Base-by-base conservation (phyloP, 2,329 filamentous ascomycete genomes). In the Dactylellina drechsleri region DNA sequence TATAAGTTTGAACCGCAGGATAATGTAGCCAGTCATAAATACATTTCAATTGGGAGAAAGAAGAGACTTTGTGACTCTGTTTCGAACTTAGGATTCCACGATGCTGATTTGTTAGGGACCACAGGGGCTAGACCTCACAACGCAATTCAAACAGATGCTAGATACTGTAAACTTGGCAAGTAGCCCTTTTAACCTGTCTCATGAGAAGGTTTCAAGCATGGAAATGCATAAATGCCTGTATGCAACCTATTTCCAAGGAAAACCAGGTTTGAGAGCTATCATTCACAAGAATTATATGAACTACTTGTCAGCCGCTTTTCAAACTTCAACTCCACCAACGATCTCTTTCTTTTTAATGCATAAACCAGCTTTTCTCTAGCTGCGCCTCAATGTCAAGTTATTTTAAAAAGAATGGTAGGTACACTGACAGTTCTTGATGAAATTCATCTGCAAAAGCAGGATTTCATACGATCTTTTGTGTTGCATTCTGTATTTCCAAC, bases 401-500 rank as follows among this genome's bases (percentile, higher is more conserved):
- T 23, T 56, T 36, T 40, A 57, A 41, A 16, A 57, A n/a, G 31
- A 7, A 36, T 36, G 31, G 6, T 43, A 36, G 50, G 43, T 31
- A 45, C 36, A 1, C 26, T 40, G 2, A 23, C 31, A 58, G 61
- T 7, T 36, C 10, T 36, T 36, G 31, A 36, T 36, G 6, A 36
- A 36, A 36, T 36, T 36, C 31, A 36, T 36, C 31, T 3, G 10
- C 31, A 36, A 36, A 36, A 36, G 43, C 59, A 53, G 58, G 66
- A 49, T 64, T 64, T 57, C 31, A 40, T 28, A 54, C 61, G 26
- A 7, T 40, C 20, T 65, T 75, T 75, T 75, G 71, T 75, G 71
- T 75, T 75, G 71, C 64, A 75, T 75, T 75, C 64, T 75, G 58
- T 50, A 75, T 75, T 64, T 75, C 71, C 71, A 75, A 68, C 64